Evolutionary conservation across 2,329 filamentous ascomycete species (phyloP).

Genomic region (Aspergillus japonicus): DNA sequence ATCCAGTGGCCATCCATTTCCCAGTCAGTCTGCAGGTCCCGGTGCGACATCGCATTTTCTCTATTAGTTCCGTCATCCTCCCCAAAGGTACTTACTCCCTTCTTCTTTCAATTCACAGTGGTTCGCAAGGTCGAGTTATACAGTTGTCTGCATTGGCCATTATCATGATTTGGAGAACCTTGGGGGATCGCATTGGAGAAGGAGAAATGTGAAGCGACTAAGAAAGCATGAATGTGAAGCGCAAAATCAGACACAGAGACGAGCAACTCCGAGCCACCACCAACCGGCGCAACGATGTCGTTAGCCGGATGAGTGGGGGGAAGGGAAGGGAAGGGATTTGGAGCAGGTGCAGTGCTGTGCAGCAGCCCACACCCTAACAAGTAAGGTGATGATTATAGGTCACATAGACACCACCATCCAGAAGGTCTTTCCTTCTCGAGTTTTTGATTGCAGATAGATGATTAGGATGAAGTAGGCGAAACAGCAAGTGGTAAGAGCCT

Average conservation of each 20-base stretch:
- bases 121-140: not conserved
- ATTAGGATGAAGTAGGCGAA: not conserved
- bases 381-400: not conserved
- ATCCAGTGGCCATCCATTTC: not conserved
- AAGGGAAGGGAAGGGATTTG: conserved; percentile 4
- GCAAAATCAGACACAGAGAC: not conserved
- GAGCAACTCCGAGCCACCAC: conserved; percentile 1
- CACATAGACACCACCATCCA: not conserved
- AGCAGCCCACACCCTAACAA: conserved; percentile 3
- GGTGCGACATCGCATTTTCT: conserved; percentile 9
- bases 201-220: not conserved
- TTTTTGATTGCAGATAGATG: not conserved
- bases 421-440: not conserved
- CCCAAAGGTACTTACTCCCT: not conserved
- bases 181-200: not conserved
- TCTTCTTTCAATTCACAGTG: not conserved
- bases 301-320: conserved; percentile 14
- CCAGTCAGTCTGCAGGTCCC: conserved; percentile 12
- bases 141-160: not conserved
- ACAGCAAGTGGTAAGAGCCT: not conserved
- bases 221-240: not conserved
- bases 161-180: not conserved
- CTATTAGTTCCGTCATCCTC: not conserved
- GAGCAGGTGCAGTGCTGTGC: conserved; percentile 11
- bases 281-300: conserved; percentile 20